Conservation (phyloP, 352 stramenopile genomes). For the Globisporangium emineosum region DNA sequence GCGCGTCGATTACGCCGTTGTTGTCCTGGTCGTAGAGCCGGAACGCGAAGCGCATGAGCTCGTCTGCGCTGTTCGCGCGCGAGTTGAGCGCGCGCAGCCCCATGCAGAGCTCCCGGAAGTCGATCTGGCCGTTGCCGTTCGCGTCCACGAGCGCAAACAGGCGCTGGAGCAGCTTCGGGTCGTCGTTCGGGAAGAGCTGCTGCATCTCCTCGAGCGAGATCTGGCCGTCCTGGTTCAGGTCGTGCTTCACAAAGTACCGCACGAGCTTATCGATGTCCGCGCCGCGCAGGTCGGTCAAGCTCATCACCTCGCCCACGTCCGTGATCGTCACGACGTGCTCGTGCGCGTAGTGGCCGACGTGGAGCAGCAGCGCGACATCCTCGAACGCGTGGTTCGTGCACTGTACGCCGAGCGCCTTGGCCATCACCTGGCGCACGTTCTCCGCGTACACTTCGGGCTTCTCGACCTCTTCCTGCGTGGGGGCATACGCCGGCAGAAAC, state of each 20-base stretch:
- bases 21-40: constrained; percentile 61
- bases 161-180: constrained; percentile 44
- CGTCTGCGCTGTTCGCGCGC: constrained; percentile 28
- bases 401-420: constrained; percentile 35
- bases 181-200: constrained; percentile 43
- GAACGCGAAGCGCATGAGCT: constrained; percentile 57
- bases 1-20: constrained; percentile 49
- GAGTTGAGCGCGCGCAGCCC: constrained; percentile 51
- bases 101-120: constrained; percentile 73
- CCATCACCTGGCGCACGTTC: constrained; percentile 58
- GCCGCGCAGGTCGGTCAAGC: constrained; percentile 40
- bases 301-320: constrained; percentile 49
- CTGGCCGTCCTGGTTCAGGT: constrained; percentile 57
- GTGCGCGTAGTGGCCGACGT: constrained; percentile 50
- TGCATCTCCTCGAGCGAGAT: constrained; percentile 68
- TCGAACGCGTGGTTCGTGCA: constrained; percentile 79
- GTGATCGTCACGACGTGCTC: constrained; percentile 60
- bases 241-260: constrained; percentile 49
- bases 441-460: constrained; percentile 55
- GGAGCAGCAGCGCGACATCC: constrained; percentile 59
- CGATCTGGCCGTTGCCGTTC: constrained; percentile 59
- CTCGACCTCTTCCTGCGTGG: constrained; percentile 33
- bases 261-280: constrained; percentile 50
- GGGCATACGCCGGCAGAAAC: constrained; percentile 54
- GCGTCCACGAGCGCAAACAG: constrained; percentile 60